phyloP scores from a whole-genome alignment of 129 eudicot species.

The Artemisia argyi region DNA sequence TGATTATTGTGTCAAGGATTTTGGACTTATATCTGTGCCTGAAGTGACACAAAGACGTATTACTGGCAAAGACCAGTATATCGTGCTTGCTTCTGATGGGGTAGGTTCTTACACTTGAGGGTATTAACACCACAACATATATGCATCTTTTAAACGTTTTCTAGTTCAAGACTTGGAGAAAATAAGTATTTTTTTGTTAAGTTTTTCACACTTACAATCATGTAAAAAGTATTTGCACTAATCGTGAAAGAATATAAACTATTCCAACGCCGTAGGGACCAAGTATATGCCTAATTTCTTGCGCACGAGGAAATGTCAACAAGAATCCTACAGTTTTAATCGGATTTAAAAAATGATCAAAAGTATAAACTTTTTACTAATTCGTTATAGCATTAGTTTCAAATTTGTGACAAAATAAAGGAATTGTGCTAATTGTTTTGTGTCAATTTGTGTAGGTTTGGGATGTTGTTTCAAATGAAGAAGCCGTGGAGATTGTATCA shows the following conservation, averaged over 20 bases:
- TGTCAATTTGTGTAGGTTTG: conserved; percentile 56
- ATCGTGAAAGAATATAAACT: too few species aligned
- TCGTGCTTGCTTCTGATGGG: conserved; percentile 94
- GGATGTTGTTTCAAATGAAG: conserved; percentile 85
- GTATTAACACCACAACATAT: not conserved
- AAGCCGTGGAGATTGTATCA: conserved; percentile 74
- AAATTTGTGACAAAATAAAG: not conserved
- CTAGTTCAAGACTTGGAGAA: too few species aligned
- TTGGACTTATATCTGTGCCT: conserved; percentile 84
- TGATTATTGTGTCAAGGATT: conserved; percentile 78
- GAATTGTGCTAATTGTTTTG: not conserved
- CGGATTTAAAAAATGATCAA: too few species aligned
- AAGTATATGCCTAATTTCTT: too few species aligned
- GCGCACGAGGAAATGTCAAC: too few species aligned
- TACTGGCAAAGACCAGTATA: conserved; percentile 64
- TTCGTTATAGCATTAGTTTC: not conserved
- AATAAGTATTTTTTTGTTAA: too few species aligned
- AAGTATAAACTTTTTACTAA: too few species aligned
- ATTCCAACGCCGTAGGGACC: too few species aligned
- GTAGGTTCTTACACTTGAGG: conserved; percentile 35
- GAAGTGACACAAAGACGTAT: conserved; percentile 70
- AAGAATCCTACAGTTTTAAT: too few species aligned
- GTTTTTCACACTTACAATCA: too few species aligned
- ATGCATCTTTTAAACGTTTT: too few species aligned
- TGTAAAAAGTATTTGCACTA: too few species aligned